A percentile compares a stretch with the other conserved stretches of the same genome.
phyloP scores from a whole-genome alignment of 75 land plant species.

The Sequoiadendron giganteum region DNA sequence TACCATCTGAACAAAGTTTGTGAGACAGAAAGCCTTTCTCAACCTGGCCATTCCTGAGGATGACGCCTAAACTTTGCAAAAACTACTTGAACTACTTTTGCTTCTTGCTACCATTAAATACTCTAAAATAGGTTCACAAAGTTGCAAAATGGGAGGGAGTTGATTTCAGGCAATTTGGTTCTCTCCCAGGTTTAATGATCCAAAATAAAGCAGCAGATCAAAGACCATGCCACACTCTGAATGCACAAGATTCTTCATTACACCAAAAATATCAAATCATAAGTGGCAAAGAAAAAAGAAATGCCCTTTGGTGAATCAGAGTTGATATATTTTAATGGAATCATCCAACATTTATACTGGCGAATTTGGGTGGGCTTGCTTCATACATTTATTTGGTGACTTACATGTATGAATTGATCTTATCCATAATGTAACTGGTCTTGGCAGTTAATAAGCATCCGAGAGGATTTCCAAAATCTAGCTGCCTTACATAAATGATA shows the following conservation, averaged over 20 bases:
- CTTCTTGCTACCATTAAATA: not conserved
- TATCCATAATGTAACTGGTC: not conserved
- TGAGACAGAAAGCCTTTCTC: not conserved
- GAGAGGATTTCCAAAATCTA: not conserved
- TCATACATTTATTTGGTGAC: not conserved
- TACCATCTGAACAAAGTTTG: not conserved
- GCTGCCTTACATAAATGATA: not conserved
- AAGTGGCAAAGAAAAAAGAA: not conserved
- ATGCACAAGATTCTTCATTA: not conserved
- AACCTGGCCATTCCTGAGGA: not conserved
- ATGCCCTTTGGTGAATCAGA: not conserved
- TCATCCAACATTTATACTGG: not conserved
- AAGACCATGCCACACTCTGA: not conserved
- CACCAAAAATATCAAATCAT: not conserved
- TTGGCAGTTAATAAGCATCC: not conserved
- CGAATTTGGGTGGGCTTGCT: not conserved
- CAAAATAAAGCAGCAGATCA: conserved; percentile 2
- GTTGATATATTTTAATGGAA: not conserved
- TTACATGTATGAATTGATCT: not conserved
- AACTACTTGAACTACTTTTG: not conserved
- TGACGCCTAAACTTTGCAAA: not conserved
- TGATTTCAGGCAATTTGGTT: not conserved
- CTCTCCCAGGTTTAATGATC: not conserved
- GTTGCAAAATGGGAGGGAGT: not conserved
- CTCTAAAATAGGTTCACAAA: not conserved